Conservation (phyloP, 2,329 filamentous ascomycete species). For the Colletotrichum truncatum region DNA sequence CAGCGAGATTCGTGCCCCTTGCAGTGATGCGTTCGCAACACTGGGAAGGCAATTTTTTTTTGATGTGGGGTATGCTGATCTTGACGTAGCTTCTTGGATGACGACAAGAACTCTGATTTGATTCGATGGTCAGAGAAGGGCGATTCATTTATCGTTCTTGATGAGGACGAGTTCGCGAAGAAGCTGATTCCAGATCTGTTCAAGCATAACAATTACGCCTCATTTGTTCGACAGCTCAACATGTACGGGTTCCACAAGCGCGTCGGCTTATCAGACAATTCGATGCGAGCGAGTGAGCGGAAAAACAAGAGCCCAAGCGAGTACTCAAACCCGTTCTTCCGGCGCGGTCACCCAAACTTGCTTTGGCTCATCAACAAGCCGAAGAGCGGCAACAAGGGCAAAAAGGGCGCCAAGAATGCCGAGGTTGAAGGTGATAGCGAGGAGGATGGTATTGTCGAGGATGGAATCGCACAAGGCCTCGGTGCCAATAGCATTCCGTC, state of each 20-base stretch:
- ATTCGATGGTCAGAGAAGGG: slow-evolving; percentile 98
- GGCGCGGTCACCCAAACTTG: slow-evolving; percentile 89
- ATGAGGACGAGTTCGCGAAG: slow-evolving; percentile 98
- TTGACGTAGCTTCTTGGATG: slow-evolving; percentile 82
- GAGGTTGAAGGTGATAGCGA: slow-evolving; percentile 79
- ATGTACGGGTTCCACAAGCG: slow-evolving; percentile 99
- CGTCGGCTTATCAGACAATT: slow-evolving; percentile 92
- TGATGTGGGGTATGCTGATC: slow-evolving; percentile 31
- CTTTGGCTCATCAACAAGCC: slow-evolving; percentile 98
- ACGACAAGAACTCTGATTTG: slow-evolving; percentile 90
- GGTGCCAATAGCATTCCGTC: slow-evolving; percentile 35
- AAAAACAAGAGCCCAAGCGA: slow-evolving; percentile 99
- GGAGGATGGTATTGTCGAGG: slow-evolving; percentile 55
- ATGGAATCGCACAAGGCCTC: slow-evolving; percentile 37
- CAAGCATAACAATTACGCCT: slow-evolving; percentile 99
- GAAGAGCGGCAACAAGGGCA: slow-evolving; percentile 72
- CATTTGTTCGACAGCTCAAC: slow-evolving; percentile 93
- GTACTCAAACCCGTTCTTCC: slow-evolving; percentile 97
- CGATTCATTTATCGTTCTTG: slow-evolving; percentile 94
- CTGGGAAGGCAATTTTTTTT: background rate
- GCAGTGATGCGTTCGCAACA: background rate
- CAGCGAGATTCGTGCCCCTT: slow-evolving; percentile 41
- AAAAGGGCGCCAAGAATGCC: slow-evolving; percentile 70
- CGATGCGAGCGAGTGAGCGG: slow-evolving; percentile 95
- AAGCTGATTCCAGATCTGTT: slow-evolving; percentile 96